Evolutionary conservation across 2,329 filamentous ascomycete genomes (phyloP).

Genomic region (Diaporthe nobilis): DNA sequence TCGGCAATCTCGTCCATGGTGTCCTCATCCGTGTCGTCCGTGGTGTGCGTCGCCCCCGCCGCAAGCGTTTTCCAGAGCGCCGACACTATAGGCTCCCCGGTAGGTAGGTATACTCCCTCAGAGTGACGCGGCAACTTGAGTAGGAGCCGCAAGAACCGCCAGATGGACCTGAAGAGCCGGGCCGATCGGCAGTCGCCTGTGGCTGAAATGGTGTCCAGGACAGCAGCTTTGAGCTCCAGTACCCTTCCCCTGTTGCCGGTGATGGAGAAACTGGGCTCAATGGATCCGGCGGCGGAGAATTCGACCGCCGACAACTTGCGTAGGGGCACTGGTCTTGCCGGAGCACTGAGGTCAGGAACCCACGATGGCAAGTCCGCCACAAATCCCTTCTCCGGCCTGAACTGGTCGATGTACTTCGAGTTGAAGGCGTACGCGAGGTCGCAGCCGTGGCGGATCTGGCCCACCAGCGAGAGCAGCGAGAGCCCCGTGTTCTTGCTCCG

Average conservation of each 20-base stretch:
- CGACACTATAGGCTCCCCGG: neutral
- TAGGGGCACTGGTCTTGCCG: neutral
- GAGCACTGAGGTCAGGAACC: constrained; percentile 7
- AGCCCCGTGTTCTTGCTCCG: neutral
- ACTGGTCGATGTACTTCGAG: neutral
- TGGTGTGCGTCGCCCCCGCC: neutral
- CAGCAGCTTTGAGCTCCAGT: neutral
- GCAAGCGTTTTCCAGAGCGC: constrained; percentile 12
- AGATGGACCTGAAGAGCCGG: neutral
- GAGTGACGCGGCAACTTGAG: neutral
- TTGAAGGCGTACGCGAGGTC: neutral
- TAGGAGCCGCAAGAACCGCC: neutral
- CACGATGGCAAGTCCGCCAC: neutral
- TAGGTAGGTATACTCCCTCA: neutral
- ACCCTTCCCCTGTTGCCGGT: neutral
- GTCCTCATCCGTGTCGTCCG: too few species aligned
- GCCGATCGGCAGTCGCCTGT: neutral
- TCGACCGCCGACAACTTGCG: neutral
- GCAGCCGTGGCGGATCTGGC: constrained; percentile 4
- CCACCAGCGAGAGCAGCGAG: neutral
- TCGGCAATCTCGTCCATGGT: too few species aligned
- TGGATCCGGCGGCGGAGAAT: neutral
- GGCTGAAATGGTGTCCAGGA: neutral
- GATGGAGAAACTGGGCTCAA: neutral
- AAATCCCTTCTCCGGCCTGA: neutral